phyloP scores from a whole-genome alignment of 208 protist species.

The Vickermania spadyakhi region DNA sequence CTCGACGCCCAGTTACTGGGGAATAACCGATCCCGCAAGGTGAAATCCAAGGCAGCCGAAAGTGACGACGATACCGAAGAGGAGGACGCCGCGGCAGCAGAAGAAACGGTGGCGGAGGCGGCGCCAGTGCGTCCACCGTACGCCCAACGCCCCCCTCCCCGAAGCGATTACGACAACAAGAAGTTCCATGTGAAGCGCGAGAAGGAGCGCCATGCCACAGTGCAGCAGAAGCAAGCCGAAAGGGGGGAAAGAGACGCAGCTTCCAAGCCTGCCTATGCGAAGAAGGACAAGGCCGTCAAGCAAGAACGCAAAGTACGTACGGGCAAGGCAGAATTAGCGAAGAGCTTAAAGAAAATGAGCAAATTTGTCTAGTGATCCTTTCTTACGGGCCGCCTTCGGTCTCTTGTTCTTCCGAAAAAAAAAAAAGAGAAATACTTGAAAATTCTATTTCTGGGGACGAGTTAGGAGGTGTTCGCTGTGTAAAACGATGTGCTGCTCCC shows the following conservation, averaged over 20 bases:
- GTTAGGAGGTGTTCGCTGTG: too few species aligned
- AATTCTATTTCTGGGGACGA: too few species aligned
- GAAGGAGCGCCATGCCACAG: conserved; percentile 25
- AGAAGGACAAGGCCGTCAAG: conserved; percentile 4
- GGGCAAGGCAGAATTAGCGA: not conserved
- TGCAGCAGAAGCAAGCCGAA: conserved; percentile 35
- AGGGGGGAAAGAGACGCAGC: not conserved
- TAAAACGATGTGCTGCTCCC: too few species aligned
- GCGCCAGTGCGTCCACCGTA: not conserved
- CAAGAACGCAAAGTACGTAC: not conserved
- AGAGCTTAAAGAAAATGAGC: too few species aligned
- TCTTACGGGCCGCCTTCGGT: too few species aligned
- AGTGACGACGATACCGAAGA: conserved; percentile 17
- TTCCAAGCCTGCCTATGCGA: not conserved
- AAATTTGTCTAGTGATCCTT: too few species aligned
- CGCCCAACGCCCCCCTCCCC: conserved; percentile 11
- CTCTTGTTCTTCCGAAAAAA: too few species aligned
- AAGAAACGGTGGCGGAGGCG: not conserved
- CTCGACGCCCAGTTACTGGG: conserved; percentile 13
- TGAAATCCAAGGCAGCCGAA: conserved; percentile 10
- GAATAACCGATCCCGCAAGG: not conserved
- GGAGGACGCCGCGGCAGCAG: not conserved
- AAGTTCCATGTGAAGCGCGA: conserved; percentile 41
- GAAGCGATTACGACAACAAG: conserved; percentile 73
- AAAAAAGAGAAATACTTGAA: too few species aligned